Conservation (phyloP, 768 basidiomycete species). For the Mycena maculata region DNA sequence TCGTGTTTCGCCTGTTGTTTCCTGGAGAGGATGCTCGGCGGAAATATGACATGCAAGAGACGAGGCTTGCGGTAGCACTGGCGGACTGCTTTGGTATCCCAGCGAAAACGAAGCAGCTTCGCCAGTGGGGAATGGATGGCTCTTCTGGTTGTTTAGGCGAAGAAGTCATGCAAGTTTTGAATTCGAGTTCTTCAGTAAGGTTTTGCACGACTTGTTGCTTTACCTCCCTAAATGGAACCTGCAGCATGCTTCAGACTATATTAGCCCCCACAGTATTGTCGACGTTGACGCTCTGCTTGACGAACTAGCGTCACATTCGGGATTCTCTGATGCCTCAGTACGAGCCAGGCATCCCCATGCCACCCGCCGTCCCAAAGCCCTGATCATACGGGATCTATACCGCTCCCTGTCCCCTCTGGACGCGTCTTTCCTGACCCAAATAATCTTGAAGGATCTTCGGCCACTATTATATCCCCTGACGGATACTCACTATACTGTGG, state of each 20-base stretch:
- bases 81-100: conserved; percentile 59
- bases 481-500: conserved; percentile 58
- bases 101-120: conserved; percentile 40
- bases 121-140: conserved; percentile 55
- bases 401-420: conserved; percentile 69
- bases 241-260: conserved; percentile 24
- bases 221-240: conserved; percentile 9
- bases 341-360: conserved; percentile 44
- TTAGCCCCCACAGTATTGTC: conserved; percentile 53
- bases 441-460: conserved; percentile 88
- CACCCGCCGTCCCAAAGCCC: conserved; percentile 44
- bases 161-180: conserved; percentile 64
- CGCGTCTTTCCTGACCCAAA: conserved; percentile 80
- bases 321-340: conserved; percentile 66
- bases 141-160: conserved; percentile 77
- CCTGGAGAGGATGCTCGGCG: conserved; percentile 82
- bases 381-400: conserved; percentile 68
- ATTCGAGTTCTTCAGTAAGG: conserved; percentile 53
- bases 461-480: conserved; percentile 81
- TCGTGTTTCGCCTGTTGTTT: conserved; percentile 82
- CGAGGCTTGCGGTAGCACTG: conserved; percentile 63
- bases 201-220: not conserved
- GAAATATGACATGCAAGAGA: conserved; percentile 81
- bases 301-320: conserved; percentile 76
- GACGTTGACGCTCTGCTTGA: conserved; percentile 77